A percentile compares a stretch with the other conserved stretches of the same genome.
Evolutionary conservation across 73 alveolate species (phyloP).

Genomic region (Halteria grandinella): DNA sequence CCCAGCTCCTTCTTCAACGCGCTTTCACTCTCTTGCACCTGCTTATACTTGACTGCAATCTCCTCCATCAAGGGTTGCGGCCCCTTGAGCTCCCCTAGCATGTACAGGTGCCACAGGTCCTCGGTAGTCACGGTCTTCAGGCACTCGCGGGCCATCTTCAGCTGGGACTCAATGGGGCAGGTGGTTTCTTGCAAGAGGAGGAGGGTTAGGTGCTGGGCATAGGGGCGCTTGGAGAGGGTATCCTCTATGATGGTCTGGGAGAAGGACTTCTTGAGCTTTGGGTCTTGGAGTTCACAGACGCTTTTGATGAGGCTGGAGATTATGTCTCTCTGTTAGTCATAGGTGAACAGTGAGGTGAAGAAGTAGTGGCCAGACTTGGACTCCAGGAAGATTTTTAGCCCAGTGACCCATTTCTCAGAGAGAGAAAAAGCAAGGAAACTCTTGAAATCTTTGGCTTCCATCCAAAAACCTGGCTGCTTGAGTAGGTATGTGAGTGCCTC

Average conservation of each 20-base stretch:
- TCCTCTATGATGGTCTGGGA: neutral
- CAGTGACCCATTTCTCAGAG: conserved; percentile 7
- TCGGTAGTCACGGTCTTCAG: conserved; percentile 5
- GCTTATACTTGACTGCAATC: no score
- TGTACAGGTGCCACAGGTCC: conserved; percentile 5
- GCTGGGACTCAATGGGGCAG: neutral
- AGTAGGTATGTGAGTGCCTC: conserved; percentile 10
- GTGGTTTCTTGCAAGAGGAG: neutral
- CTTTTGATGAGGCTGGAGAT: conserved; percentile 1
- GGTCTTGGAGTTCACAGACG: neutral
- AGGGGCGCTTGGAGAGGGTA: conserved; percentile 4
- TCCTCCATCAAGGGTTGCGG: no score
- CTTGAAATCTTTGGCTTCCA: neutral
- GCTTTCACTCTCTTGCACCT: no score
- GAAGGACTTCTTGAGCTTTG: neutral
- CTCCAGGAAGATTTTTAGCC: conserved; percentile 10
- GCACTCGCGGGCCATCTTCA: conserved; percentile 31
- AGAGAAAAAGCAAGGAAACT: neutral
- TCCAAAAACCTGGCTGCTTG: neutral
- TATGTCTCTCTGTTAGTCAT: neutral
- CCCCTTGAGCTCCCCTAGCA: no score
- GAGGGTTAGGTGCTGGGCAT: conserved; percentile 3
- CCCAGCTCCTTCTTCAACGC: conserved; percentile 2
- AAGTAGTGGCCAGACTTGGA: conserved; percentile 18
- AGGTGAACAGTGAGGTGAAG: conserved; percentile 3